Evolutionary conservation across 2,329 filamentous ascomycete genomes (phyloP).

Genomic region (Fusarium sp.): DNA sequence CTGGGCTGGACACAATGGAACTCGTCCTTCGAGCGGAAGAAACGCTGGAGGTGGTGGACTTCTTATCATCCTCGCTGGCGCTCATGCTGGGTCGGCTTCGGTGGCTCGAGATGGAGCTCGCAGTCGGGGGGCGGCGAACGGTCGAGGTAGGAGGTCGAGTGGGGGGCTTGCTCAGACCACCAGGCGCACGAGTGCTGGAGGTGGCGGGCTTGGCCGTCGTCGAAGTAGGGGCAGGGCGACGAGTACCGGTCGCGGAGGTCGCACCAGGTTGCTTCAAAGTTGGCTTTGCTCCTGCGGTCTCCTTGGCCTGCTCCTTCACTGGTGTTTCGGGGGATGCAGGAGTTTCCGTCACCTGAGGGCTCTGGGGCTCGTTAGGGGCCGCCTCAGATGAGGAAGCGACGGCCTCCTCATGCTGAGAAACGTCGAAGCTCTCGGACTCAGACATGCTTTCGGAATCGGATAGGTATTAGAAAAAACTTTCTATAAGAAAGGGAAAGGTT

Average conservation of each 20-base stretch:
- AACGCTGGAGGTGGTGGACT: constrained; percentile 55
- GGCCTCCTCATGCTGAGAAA: constrained; percentile 59
- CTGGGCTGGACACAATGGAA: constrained; percentile 56
- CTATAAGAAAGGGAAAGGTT: constrained; percentile 11
- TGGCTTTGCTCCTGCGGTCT: constrained; percentile 47
- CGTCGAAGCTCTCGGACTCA: constrained; percentile 61
- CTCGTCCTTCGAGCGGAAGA: constrained; percentile 59
- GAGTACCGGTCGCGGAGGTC: constrained; percentile 48
- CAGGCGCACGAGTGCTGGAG: constrained; percentile 53
- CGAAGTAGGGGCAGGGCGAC: constrained; percentile 30
- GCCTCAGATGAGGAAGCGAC: constrained; percentile 50
- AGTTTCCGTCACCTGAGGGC: constrained; percentile 45
- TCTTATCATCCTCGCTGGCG: constrained; percentile 65
- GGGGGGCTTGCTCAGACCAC: constrained; percentile 62
- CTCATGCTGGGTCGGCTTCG: constrained; percentile 62
- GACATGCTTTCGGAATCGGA: constrained; percentile 55
- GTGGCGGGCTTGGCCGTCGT: constrained; percentile 49
- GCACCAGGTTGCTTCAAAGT: constrained; percentile 54
- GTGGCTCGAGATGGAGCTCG: constrained; percentile 58
- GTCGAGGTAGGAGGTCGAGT: constrained; percentile 59
- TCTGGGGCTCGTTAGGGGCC: constrained; percentile 42
- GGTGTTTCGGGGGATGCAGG: constrained; percentile 52
- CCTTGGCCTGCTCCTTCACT: constrained; percentile 53
- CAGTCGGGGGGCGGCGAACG: constrained; percentile 51
- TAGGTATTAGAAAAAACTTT: constrained; percentile 31